Conservation (phyloP, 306 rosid genomes). For the Fragaria ananassa region DNA sequence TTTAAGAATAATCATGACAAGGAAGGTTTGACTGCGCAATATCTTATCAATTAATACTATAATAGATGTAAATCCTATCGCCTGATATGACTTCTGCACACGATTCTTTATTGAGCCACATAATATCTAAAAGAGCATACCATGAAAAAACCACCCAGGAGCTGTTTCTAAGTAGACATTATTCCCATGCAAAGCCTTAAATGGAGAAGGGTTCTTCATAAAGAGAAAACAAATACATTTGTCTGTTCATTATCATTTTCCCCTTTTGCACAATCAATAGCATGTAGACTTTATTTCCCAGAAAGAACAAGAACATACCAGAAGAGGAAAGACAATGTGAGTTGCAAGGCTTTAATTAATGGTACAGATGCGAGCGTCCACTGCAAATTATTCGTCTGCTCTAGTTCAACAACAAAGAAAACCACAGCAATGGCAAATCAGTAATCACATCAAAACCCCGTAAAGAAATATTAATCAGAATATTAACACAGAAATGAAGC, state of each 20-base stretch:
- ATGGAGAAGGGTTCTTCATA: neutral
- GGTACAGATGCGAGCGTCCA: constrained; percentile 83
- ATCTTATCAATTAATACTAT: neutral
- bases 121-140: neutral
- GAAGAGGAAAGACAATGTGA: constrained; percentile 79
- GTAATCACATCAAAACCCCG: constrained; percentile 6
- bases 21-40: neutral
- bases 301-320: constrained; percentile 47
- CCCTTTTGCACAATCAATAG: neutral
- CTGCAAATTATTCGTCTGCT: constrained; percentile 92
- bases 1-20: constrained; percentile 1
- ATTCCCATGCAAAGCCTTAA: neutral
- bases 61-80: neutral
- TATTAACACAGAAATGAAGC: neutral
- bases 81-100: neutral
- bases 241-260: neutral
- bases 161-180: neutral
- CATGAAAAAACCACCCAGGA: neutral
- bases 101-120: neutral
- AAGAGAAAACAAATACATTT: neutral
- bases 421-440: constrained; percentile 12
- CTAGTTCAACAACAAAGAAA: constrained; percentile 37
- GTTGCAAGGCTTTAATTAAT: constrained; percentile 84
- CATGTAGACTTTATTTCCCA: neutral
- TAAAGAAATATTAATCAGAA: neutral